phyloP scores from a whole-genome alignment of 1,139 yeast genomes.

The Yamadazyma diddensiae region DNA sequence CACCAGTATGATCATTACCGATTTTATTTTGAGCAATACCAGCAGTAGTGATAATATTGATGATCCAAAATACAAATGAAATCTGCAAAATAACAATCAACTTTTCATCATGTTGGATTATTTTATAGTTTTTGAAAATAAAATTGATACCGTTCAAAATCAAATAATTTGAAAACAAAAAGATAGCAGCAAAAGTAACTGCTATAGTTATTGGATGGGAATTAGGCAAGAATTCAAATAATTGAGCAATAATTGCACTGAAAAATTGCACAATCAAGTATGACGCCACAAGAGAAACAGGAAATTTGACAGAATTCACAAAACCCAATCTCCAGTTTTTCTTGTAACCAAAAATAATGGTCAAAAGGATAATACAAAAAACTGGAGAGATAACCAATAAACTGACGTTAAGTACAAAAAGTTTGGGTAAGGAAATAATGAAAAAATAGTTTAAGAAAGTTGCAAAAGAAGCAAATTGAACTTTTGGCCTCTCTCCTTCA shows the following conservation, averaged over 20 bases:
- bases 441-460: slow-evolving; percentile 62
- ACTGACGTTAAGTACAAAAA: slow-evolving; percentile 48
- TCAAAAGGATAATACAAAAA: slow-evolving; percentile 43
- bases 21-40: slow-evolving; percentile 43
- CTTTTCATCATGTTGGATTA: slow-evolving; percentile 68
- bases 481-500: slow-evolving; percentile 7
- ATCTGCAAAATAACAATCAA: slow-evolving; percentile 60
- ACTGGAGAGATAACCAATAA: slow-evolving; percentile 57
- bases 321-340: slow-evolving; percentile 49
- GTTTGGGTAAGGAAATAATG: slow-evolving; percentile 45
- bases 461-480: slow-evolving; percentile 55
- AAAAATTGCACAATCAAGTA: slow-evolving; percentile 32
- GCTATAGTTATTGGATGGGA: slow-evolving; percentile 42
- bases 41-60: slow-evolving; percentile 40
- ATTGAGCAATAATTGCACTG: slow-evolving; percentile 16
- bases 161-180: slow-evolving; percentile 54
- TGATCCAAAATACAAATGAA: slow-evolving; percentile 55
- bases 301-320: slow-evolving; percentile 46
- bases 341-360: slow-evolving; percentile 44
- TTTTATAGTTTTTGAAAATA: slow-evolving; percentile 44
- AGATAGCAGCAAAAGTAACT: slow-evolving; percentile 43
- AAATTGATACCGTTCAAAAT: slow-evolving; percentile 46
- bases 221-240: slow-evolving; percentile 52
- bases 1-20: slow-evolving; percentile 58
- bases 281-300: slow-evolving; percentile 51